phyloP scores from a whole-genome alignment of 352 stramenopile genomes.

The Globisporangium perplexum region DNA sequence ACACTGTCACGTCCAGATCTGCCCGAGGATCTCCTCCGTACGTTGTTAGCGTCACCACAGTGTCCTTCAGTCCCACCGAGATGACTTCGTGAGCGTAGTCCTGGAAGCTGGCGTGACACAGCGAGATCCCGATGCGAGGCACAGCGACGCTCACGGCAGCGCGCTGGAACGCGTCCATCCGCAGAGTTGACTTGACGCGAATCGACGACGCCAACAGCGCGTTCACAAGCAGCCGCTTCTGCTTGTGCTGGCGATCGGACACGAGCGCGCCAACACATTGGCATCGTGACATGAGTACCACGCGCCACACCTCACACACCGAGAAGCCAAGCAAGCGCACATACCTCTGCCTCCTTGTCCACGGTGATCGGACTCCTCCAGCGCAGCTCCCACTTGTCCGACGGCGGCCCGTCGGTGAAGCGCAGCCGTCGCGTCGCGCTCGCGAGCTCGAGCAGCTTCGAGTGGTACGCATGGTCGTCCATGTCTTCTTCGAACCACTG shows the following conservation, averaged over 20 bases:
- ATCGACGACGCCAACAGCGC: slow-evolving; percentile 66
- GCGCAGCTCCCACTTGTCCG: slow-evolving; percentile 75
- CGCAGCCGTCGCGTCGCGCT: slow-evolving; percentile 23
- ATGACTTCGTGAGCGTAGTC: slow-evolving; percentile 56
- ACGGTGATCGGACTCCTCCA: slow-evolving; percentile 62
- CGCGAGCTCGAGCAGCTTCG: slow-evolving; percentile 36
- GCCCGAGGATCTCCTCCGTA: slow-evolving; percentile 15
- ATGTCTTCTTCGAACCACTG: slow-evolving; percentile 69
- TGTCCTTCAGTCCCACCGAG: slow-evolving; percentile 43
- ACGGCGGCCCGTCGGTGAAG: slow-evolving; percentile 26
- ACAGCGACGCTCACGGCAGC: slow-evolving; percentile 25
- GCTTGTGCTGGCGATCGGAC: slow-evolving; percentile 35
- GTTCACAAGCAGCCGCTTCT: slow-evolving; percentile 61
- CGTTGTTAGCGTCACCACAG: slow-evolving; percentile 19
- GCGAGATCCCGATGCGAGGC: slow-evolving; percentile 28
- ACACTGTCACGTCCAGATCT: slow-evolving; percentile 26
- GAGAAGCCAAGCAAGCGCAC: background rate
- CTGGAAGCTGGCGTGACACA: slow-evolving; percentile 32
- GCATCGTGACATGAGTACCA: too few relatives aligned
- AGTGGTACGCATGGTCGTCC: slow-evolving; percentile 37
- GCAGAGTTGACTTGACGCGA: slow-evolving; percentile 42
- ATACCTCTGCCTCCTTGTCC: slow-evolving; percentile 48
- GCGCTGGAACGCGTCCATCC: slow-evolving; percentile 33
- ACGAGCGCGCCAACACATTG: background rate
- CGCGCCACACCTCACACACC: too few relatives aligned